A percentile compares a stretch with the other conserved stretches of the same genome.
These are phyloP conservation scores for Kodamaea restingae DNA, from an alignment of 805 yeast genomes.

Conservation along the genomic window DNA sequence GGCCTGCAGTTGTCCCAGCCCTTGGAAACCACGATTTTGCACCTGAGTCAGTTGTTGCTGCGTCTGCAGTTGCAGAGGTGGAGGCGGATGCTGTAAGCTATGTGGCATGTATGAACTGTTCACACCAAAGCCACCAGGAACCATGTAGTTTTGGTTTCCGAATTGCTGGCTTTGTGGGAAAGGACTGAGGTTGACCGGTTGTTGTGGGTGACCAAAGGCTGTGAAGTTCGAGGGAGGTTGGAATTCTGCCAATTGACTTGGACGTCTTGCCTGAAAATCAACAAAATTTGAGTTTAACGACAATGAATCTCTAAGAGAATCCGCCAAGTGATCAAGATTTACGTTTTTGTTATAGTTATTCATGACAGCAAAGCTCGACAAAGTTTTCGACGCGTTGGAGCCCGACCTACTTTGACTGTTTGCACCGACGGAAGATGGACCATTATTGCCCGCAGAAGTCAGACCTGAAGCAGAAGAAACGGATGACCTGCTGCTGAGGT, in stretches of 20 bases:
- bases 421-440: not conserved
- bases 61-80: constrained; percentile 1
- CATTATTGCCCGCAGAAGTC: not conserved
- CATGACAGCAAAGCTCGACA: constrained; percentile 28
- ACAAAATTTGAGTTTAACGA: constrained; percentile 31
- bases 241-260: constrained; percentile 38
- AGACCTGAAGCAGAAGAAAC: constrained; percentile 5
- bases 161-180: constrained; percentile 10
- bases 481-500: not conserved
- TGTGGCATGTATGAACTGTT: constrained; percentile 10
- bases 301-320: constrained; percentile 26
- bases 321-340: constrained; percentile 26
- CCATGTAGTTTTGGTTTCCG: constrained; percentile 6
- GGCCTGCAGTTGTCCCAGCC: constrained; percentile 4
- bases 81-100: constrained; percentile 11
- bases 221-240: constrained; percentile 7
- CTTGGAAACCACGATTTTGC: constrained; percentile 10
- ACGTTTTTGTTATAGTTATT: constrained; percentile 23
- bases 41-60: constrained; percentile 6
- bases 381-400: constrained; percentile 12
- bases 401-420: constrained; percentile 5
- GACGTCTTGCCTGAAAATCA: constrained; percentile 41
- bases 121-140: constrained; percentile 5
- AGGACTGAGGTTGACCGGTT: constrained; percentile 5
- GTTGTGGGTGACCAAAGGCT: constrained; percentile 2